Percentiles rank a stretch among this genome's conserved stretches.
These are phyloP conservation scores for Vinca minor DNA, from an alignment of 257 asterid species.

Conservation along the genomic window DNA sequence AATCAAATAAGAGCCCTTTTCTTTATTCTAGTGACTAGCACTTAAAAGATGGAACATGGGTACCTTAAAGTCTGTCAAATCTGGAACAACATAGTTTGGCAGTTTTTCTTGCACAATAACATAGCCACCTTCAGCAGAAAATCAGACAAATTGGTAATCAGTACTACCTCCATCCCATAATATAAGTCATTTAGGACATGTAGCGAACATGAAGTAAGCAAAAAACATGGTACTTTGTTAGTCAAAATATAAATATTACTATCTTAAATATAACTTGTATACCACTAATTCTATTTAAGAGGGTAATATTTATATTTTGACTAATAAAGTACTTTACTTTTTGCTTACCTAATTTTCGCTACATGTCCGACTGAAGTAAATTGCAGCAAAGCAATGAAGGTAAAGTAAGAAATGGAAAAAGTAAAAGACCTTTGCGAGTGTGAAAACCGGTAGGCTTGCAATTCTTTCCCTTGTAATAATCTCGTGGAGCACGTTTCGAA, in stretches of 20 bases:
- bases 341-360: no score
- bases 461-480: slow-evolving; percentile 76
- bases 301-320: no score
- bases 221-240: no score
- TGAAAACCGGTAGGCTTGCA: slow-evolving; percentile 93
- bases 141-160: not conserved
- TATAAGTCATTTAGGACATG: no score
- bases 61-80: slow-evolving; percentile 77
- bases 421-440: slow-evolving; percentile 74
- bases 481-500: slow-evolving; percentile 53
- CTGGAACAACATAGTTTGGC: slow-evolving; percentile 80
- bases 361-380: no score
- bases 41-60: not conserved
- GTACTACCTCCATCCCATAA: not conserved
- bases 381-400: no score
- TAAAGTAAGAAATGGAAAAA: not conserved
- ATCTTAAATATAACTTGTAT: no score
- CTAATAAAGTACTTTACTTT: no score
- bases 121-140: slow-evolving; percentile 8
- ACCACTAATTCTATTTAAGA: no score
- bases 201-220: no score
- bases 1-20: not conserved
- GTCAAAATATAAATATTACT: no score
- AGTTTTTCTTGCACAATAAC: slow-evolving; percentile 55
- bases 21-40: no score